Evolutionary conservation across 1,284 basidiomycete genomes (phyloP).

Genomic region (Ceratobasidium sp.): DNA sequence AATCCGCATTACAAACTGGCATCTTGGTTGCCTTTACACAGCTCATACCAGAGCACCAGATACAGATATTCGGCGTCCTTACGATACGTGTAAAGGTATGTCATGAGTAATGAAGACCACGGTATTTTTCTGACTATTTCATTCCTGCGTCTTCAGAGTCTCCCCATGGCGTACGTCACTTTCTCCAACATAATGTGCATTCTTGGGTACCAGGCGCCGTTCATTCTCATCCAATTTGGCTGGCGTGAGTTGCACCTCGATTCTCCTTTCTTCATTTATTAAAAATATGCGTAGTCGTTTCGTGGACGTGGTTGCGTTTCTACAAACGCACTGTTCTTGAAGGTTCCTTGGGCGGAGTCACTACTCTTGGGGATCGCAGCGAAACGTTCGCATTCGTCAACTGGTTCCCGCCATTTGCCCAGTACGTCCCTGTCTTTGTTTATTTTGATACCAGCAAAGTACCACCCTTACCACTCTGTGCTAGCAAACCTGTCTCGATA

Average conservation of each 20-base stretch:
- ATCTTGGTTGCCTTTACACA: constrained; percentile 97
- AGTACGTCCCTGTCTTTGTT: constrained; percentile 67
- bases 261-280: background rate
- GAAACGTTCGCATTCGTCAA: constrained; percentile 96
- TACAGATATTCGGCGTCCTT: constrained; percentile 89
- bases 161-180: constrained; percentile 95
- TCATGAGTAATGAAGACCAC: constrained; percentile 39
- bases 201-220: constrained; percentile 91
- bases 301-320: constrained; percentile 96
- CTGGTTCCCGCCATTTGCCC: constrained; percentile 96
- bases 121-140: constrained; percentile 4
- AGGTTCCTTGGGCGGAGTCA: constrained; percentile 61
- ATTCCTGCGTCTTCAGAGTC: constrained; percentile 64
- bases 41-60: constrained; percentile 96
- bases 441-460: constrained; percentile 1
- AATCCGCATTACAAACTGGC: constrained; percentile 91
- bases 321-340: constrained; percentile 82
- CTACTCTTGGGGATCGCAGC: constrained; percentile 88
- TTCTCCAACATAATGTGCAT: constrained; percentile 91
- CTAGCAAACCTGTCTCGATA: constrained; percentile 74
- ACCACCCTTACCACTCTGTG: constrained; percentile 44
- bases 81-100: constrained; percentile 90
- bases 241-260: constrained; percentile 67
- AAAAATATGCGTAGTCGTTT: constrained; percentile 65
- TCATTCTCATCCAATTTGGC: constrained; percentile 97